These are phyloP conservation scores for Coelastrella sp. DNA, from an alignment of 139 green algal genomes.

Conservation along the genomic window DNA sequence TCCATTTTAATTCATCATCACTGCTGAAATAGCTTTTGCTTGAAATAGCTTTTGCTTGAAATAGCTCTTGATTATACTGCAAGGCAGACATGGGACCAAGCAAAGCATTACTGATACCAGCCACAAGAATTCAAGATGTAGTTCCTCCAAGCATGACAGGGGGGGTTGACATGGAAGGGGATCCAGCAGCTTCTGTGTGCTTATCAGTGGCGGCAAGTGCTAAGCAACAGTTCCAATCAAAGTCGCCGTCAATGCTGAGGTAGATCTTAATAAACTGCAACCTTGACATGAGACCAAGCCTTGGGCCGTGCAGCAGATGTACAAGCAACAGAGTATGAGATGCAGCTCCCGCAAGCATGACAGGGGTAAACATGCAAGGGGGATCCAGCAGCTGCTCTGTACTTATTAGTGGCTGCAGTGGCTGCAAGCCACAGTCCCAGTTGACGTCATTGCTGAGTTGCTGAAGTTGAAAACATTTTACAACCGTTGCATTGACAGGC, in stretches of 20 bases:
- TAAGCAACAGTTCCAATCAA: constrained; percentile 91
- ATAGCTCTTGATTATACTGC: constrained; percentile 65
- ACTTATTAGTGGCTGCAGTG: constrained; percentile 70
- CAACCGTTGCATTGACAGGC: no score
- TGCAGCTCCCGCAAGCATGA: no score
- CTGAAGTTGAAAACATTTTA: no score
- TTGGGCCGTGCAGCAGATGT: not conserved
- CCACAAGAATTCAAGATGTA: no score
- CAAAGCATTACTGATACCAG: no score
- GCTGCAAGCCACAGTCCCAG: constrained; percentile 91
- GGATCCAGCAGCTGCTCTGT: no score
- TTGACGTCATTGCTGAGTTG: constrained; percentile 91
- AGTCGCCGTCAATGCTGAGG: constrained; percentile 64
- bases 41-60: no score
- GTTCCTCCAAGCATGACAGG: no score
- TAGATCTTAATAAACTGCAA: constrained; percentile 66
- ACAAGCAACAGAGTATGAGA: no score
- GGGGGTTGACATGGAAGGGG: no score
- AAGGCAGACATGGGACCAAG: not conserved
- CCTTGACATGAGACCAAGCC: no score
- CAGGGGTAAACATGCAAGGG: no score
- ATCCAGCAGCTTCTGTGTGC: constrained; percentile 83
- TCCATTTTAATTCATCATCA: constrained; percentile 92
- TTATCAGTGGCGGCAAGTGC: constrained; percentile 71
- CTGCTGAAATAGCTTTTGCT: constrained; percentile 64